Percentiles rank a stretch among this genome's conserved stretches.
Evolutionary conservation across 2,329 filamentous ascomycete species (phyloP).

Genomic region (Fusarium coffeatum): DNA sequence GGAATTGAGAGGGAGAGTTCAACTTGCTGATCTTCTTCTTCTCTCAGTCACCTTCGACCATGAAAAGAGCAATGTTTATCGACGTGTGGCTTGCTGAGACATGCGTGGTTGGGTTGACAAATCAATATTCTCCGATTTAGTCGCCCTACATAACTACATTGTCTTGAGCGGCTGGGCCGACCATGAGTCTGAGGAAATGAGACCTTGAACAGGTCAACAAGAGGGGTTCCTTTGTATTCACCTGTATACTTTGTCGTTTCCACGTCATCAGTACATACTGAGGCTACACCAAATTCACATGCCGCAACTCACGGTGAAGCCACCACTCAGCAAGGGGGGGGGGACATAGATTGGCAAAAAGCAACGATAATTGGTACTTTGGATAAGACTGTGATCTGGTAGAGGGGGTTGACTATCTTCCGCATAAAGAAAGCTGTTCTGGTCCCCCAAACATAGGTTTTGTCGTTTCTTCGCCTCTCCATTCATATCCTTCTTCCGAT

Average conservation of each 20-base stretch:
- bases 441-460: background rate
- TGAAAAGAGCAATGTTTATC: background rate
- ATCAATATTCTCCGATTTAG: conserved; percentile 14
- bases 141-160: conserved; percentile 1
- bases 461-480: background rate
- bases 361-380: background rate
- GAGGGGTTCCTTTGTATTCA: background rate
- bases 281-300: conserved; percentile 13
- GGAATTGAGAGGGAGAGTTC: background rate
- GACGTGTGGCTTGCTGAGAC: conserved; percentile 33
- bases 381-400: background rate
- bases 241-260: background rate
- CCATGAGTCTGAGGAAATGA: background rate
- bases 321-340: background rate
- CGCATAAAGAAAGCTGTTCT: conserved; percentile 28
- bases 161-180: background rate
- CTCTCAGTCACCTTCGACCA: background rate
- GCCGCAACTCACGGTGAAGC: background rate
- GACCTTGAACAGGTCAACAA: background rate
- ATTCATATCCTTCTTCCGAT: background rate
- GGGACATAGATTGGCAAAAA: background rate
- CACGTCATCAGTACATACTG: background rate
- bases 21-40: background rate
- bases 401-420: background rate
- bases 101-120: conserved; percentile 1